These are phyloP conservation scores for Mycosarcoma mackinlayi DNA, from an alignment of 1,284 basidiomycete species.

Conservation along the genomic window DNA sequence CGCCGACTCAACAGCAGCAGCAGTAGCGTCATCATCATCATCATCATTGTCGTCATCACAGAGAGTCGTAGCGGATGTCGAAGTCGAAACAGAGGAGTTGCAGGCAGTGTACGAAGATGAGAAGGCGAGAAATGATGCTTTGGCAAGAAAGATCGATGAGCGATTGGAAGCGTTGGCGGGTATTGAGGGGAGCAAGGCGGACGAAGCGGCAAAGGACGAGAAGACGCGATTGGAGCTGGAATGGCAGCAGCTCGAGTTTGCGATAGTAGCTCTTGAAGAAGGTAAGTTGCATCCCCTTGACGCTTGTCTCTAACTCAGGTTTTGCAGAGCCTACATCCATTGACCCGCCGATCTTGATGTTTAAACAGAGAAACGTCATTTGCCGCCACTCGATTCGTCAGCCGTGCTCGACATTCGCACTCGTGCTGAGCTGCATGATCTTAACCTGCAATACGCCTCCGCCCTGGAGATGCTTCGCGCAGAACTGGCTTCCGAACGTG, in stretches of 20 bases:
- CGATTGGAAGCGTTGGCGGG: conserved; percentile 19
- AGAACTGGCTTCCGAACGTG: conserved; percentile 28
- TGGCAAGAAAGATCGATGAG: conserved; percentile 24
- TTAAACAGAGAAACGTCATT: conserved; percentile 22
- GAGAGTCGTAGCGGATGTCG: conserved; percentile 9
- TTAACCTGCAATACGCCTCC: conserved; percentile 26
- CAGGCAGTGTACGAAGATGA: conserved; percentile 41
- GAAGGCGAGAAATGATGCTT: conserved; percentile 33
- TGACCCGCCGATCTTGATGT: too few species aligned
- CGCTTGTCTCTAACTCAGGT: not conserved
- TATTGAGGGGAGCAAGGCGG: not conserved
- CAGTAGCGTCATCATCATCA: conserved; percentile 5
- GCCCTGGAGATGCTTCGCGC: conserved; percentile 19
- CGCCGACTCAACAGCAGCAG: not conserved
- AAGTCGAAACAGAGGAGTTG: conserved; percentile 27
- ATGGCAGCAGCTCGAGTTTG: conserved; percentile 46
- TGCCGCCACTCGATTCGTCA: conserved; percentile 24
- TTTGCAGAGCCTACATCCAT: too few species aligned
- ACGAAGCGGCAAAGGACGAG: not conserved
- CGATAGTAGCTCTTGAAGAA: conserved; percentile 29
- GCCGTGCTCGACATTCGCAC: conserved; percentile 32
- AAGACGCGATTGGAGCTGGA: conserved; percentile 23
- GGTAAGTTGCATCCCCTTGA: too few species aligned
- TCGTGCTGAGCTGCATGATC: conserved; percentile 34
- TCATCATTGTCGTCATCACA: conserved; percentile 3